Conservation (phyloP, 345 rosid genomes). For the Brassica incana region DNA sequence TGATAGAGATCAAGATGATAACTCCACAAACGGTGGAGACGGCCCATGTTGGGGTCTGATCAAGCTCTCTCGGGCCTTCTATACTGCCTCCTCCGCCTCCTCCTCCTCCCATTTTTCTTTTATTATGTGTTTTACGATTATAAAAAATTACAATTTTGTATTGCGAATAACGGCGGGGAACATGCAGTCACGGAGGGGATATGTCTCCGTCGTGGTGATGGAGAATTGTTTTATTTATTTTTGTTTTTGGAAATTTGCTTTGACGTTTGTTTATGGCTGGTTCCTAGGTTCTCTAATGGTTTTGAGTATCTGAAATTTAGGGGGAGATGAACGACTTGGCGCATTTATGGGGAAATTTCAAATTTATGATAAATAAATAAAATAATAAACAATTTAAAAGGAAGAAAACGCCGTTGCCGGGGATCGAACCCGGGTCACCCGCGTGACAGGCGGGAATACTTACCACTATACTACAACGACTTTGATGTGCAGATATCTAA, state of each 20-base stretch:
- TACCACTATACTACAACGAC: slow-evolving; percentile 93
- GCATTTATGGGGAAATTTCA: slow-evolving; percentile 31
- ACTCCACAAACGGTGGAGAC: slow-evolving; percentile 71
- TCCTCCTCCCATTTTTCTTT: slow-evolving; percentile 32
- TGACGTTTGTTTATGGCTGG: not conserved
- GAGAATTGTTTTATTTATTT: not conserved
- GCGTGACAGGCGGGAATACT: slow-evolving; percentile 85
- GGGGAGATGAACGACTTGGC: slow-evolving; percentile 39
- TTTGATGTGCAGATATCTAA: not conserved
- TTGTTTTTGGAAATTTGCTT: not conserved
- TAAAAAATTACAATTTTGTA: not conserved
- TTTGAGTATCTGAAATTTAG: slow-evolving; percentile 31
- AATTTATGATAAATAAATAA: not conserved
- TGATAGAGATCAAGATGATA: slow-evolving; percentile 67
- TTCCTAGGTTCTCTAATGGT: slow-evolving; percentile 29
- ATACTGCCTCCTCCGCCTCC: slow-evolving; percentile 14
- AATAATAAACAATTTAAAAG: not conserved
- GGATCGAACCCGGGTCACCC: slow-evolving; percentile 95
- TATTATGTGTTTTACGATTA: not conserved
- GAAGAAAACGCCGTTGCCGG: slow-evolving; percentile 69
- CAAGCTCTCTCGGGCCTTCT: slow-evolving; percentile 64
- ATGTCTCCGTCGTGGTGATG: slow-evolving; percentile 31
- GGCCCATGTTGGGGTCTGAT: slow-evolving; percentile 97
- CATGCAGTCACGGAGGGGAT: slow-evolving; percentile 9
- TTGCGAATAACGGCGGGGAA: slow-evolving; percentile 21